Base-by-base conservation (phyloP, 2,329 filamentous ascomycete genomes). In the Monosporascus cannonballus region DNA sequence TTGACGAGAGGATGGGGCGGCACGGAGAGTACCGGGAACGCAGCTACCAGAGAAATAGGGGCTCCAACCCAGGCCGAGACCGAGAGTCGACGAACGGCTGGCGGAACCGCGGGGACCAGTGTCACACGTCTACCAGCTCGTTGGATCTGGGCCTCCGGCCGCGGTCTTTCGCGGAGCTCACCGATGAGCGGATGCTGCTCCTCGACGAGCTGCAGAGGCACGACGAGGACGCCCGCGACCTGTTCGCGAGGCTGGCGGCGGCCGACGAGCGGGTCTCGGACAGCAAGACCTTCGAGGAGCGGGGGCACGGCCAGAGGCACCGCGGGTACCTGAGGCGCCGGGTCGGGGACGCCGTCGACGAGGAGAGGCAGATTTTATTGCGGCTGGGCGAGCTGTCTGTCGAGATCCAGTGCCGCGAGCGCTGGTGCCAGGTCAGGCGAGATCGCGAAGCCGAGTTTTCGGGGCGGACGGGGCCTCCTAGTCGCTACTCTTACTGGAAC, bases 311-410 rank as follows among this genome's bases (percentile, higher is more conserved):
- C 11, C 69, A 69, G 36, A 80, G 77, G 54, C 67, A 75, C 39
- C 61, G 75, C 4, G 64, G 66, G 2, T 67, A 73, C 51, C 54
- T 81, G 11, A 71, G 65, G 47, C 66, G 65, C 49, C 73, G 72
- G 53, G 70, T 83, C 34, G 61, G 66, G n/a, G 69, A 75, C 44
- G 73, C 70, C 0, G 71, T 73, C 3, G 68, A 72, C 50, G 75
- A 81, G 58, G 74, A 83, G 59, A 71, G 67, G 50, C 58, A 67
- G 17, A 72, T 80, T 6, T 62, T 76, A 39, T 53, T 67, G 17
- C 68, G 78, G 3, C 66, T 83, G n/a, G 67, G 72, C 14, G 77
- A 82, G 53, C 58, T 83, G 15, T 69, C 73, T 36, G 64, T 76
- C 17, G 77, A 83, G 62, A 71, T 78, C 15, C 72, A 74, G 57